Conservation (phyloP, 192 early-diverging fungal species). For the Linnemannia zychae region DNA sequence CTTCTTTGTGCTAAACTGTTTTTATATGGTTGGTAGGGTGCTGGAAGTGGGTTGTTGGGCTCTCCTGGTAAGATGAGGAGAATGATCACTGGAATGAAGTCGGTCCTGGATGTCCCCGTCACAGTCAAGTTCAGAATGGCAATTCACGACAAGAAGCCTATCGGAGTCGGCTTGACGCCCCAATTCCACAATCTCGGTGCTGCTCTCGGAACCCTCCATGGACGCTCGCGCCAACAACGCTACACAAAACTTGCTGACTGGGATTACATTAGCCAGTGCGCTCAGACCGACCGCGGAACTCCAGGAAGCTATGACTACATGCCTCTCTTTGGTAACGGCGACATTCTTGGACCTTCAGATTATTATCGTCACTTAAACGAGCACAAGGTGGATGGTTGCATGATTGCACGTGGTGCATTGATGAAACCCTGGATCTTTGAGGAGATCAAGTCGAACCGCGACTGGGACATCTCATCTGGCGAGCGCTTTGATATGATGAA, state of each 20-base stretch:
- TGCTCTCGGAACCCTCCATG: conserved; percentile 75
- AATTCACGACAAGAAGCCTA: conserved; percentile 65
- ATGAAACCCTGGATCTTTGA: conserved; percentile 98
- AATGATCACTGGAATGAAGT: conserved; percentile 81
- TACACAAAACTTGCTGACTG: conserved; percentile 94
- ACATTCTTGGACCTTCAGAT: conserved; percentile 87
- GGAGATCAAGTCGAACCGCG: conserved; percentile 87
- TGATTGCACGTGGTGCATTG: conserved; percentile 87
- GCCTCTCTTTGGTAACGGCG: conserved; percentile 77
- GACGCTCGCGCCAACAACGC: conserved; percentile 91
- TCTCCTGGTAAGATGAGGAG: conserved; percentile 75
- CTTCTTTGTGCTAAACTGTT: background rate
- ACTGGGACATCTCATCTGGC: conserved; percentile 91
- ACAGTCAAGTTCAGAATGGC: conserved; percentile 95
- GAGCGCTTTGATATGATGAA: conserved; percentile 95
- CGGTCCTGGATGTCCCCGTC: conserved; percentile 81
- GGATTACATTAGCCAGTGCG: conserved; percentile 87
- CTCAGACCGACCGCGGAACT: conserved; percentile 53
- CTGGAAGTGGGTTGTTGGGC: conserved; percentile 86
- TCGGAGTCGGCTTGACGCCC: conserved; percentile 83
- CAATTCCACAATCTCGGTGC: conserved; percentile 71
- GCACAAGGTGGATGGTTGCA: conserved; percentile 81
- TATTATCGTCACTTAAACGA: conserved; percentile 80
- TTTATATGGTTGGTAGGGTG: conserved; percentile 63
- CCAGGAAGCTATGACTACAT: conserved; percentile 66